Conservation (phyloP, 2,329 filamentous ascomycete species). For the Epichloe gansuensis region DNA sequence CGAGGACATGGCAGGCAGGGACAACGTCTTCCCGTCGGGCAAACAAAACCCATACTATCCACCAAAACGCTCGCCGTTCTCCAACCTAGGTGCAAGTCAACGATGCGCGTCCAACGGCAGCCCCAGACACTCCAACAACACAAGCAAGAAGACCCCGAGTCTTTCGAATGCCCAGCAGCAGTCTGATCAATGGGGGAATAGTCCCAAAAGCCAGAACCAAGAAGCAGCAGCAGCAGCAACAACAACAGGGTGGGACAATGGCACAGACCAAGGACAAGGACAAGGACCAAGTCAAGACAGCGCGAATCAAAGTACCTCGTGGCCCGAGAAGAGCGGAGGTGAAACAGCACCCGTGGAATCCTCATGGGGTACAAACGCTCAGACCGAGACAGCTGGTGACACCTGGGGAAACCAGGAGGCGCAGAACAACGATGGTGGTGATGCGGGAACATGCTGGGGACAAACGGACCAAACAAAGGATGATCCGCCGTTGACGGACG, state of each 20-base stretch:
- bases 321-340: background rate
- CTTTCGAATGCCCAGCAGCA: background rate
- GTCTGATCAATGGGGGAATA: background rate
- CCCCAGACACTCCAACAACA: conserved; percentile 1
- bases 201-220: background rate
- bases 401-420: background rate
- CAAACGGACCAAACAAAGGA: background rate
- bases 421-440: conserved; percentile 3
- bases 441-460: background rate
- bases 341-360: background rate
- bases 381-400: background rate
- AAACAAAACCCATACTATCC: conserved; percentile 18
- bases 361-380: background rate
- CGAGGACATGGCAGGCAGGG: conserved; percentile 13
- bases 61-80: conserved; percentile 11
- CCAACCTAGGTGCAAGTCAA: conserved; percentile 8
- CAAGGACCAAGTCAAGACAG: background rate
- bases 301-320: background rate
- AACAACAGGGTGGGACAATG: background rate
- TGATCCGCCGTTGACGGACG: background rate
- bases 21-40: conserved; percentile 19
- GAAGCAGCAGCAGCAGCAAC: background rate
- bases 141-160: background rate
- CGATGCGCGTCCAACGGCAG: background rate
- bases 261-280: background rate